Evolutionary conservation across 2,329 filamentous ascomycete species (phyloP).

Genomic region (Arthrobotrys sinensis): DNA sequence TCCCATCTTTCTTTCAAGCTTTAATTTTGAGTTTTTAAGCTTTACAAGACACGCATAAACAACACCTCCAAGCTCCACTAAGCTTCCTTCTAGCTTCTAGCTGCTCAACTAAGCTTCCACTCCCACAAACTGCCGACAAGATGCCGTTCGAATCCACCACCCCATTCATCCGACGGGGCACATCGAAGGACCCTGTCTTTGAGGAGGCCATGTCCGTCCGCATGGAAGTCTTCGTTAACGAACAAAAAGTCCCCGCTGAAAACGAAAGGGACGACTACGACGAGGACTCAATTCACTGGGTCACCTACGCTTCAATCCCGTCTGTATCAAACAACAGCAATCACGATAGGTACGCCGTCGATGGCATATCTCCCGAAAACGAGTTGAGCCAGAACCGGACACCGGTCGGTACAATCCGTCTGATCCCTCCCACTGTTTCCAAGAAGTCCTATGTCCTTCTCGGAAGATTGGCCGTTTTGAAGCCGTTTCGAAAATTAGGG

Average conservation of each 20-base stretch:
- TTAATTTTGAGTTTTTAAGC: conserved; percentile 29
- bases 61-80: conserved; percentile 28
- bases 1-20: conserved; percentile 26
- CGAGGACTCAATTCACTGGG: conserved; percentile 84
- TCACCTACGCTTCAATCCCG: conserved; percentile 79
- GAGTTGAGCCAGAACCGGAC: conserved; percentile 65
- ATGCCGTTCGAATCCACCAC: conserved; percentile 58
- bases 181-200: conserved; percentile 69
- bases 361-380: conserved; percentile 67
- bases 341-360: conserved; percentile 69
- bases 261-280: conserved; percentile 88
- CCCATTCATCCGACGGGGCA: conserved; percentile 50
- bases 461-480: conserved; percentile 80
- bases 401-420: conserved; percentile 82
- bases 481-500: conserved; percentile 76
- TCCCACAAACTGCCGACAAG: conserved; percentile 27
- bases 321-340: conserved; percentile 66
- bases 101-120: not conserved
- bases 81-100: conserved; percentile 13
- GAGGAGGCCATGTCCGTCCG: conserved; percentile 77
- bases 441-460: conserved; percentile 81
- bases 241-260: conserved; percentile 75
- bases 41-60: conserved; percentile 24
- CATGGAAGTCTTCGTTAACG: conserved; percentile 74
- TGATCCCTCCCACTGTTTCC: conserved; percentile 77